Base-by-base conservation (phyloP, 75 land plant genomes). In the Cryptomeria japonica region DNA sequence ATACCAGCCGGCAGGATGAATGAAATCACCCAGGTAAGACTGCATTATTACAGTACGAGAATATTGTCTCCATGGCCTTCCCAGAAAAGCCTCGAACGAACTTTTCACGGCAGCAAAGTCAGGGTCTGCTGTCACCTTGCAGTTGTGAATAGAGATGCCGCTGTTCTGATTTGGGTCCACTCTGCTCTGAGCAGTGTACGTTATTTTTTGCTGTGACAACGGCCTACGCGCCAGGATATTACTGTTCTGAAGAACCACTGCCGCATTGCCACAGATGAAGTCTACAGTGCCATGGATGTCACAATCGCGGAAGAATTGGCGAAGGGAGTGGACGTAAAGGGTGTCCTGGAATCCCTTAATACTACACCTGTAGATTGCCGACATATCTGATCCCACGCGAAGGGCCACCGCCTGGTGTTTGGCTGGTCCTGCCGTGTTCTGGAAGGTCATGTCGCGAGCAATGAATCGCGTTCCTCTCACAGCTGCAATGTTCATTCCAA, bases 271-370 rank as follows among this genome's bases (percentile, higher is more conserved):
- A 55, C 92, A 94, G 28, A 94, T 89, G 87, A 88, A 94, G 84
- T 94, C 95, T 0, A 94, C 88, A 1, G 95, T 94, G 77, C 95
- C 95, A 1, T 56, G 80, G 51, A 94, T 83, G 87, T 89, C 89
- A 87, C 94, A 94, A 38, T 92, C 90, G 12, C 92, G 73, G 84
- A 90, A 94, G 89, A 91, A 94, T 80, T 94, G 95, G 1, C 92
- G 89, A 77, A 89, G 80, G 14, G 94, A 87, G 53, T 93, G 93
- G 39, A 90, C 87, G 86, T 94, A 93, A 16, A 94, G 90, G 0
- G 95, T 93, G 89, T 94, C 95, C 75, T 92, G 95, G 89, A 88
- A 90, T 3, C 91, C 93, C 28, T 84, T 85, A 76, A 94, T 83
- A 88, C 85, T 78, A 88, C 93, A 92, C 18, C 84, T 41, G 84